Base-by-base conservation (phyloP, 1,139 yeast genomes). In the Debaryomycetaceae sp. region DNA sequence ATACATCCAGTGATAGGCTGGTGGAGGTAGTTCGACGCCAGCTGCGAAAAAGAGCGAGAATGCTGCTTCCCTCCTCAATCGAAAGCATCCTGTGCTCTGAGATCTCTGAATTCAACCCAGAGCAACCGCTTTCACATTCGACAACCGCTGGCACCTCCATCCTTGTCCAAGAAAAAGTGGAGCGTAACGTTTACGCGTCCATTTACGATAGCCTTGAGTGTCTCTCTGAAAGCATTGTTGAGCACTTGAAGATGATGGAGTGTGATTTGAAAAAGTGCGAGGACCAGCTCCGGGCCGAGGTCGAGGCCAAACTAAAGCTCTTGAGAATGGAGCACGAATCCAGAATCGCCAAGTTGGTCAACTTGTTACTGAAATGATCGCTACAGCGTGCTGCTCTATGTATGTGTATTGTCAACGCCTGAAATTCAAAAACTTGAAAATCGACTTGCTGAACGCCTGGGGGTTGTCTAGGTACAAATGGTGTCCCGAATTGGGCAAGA, bases 401-500 rank as follows among this genome's bases (percentile, higher is more conserved):
- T 7, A 27, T 27, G 16, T 23, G 14, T 7, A n/a, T 23, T 23
- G 13, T 20, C 20, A 32, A 23, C 19, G 30, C 18, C 27, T 29
- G 18, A 35, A 53, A 5, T 44, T 39, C 25, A 72, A 45, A 41
- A 75, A 79, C 6, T 61, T 51, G 27, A 68, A 46, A 3, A 81
- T 60, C 25, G 60, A 55, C 9, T 45, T 40, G 13, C 58, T 56
- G 33, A 56, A 56, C 10, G 40, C 49, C 5, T 42, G 44, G 4
- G 82, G 79, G 41, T 85, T 84, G 51, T 85, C 95, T 38, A 85
- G 57, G 45, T 83, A 83, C 34, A 85, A 53, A 53, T 85, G 91
- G 49, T 85, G 95, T 1, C 95, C 91, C 2, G 89, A 77, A 31
- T 71, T 59, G 2, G 63, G 50, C 1, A 83, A 59, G 7, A 74